phyloP scores from a whole-genome alignment of 2,329 filamentous ascomycete species.

The Akanthomyces lecanii region DNA sequence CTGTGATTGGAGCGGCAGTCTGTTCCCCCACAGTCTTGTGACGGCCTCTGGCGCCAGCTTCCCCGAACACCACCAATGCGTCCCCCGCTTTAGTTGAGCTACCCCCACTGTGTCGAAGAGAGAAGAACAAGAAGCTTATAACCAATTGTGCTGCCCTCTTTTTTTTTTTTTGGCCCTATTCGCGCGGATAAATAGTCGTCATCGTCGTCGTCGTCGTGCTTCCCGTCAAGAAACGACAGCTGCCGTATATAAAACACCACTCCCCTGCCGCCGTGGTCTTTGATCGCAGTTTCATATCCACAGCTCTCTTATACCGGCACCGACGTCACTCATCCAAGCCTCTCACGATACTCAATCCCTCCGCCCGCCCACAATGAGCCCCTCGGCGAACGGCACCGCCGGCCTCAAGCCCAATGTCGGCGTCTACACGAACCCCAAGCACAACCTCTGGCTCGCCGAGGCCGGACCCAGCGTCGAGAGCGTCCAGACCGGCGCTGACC shows the following conservation, averaged over 20 bases:
- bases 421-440: constrained; percentile 89
- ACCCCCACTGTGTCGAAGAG: neutral
- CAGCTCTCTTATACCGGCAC: neutral
- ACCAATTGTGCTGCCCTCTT: neutral
- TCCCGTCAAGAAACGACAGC: neutral
- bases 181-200: neutral
- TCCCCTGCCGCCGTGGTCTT: neutral
- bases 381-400: constrained; percentile 6
- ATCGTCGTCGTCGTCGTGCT: neutral
- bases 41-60: constrained; percentile 4
- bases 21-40: constrained; percentile 4
- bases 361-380: constrained; percentile 11
- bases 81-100: neutral
- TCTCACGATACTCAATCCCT: neutral
- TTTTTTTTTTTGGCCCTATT: neutral
- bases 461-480: constrained; percentile 72
- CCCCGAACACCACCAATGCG: neutral
- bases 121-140: neutral
- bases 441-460: constrained; percentile 84
- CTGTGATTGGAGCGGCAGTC: constrained; percentile 16
- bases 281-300: neutral
- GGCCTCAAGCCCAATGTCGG: constrained; percentile 78
- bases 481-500: constrained; percentile 60
- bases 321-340: neutral
- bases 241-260: neutral